Evolutionary conservation across 495 filamentous ascomycete species (phyloP).

Genomic region (Sordaria brevicollis): DNA sequence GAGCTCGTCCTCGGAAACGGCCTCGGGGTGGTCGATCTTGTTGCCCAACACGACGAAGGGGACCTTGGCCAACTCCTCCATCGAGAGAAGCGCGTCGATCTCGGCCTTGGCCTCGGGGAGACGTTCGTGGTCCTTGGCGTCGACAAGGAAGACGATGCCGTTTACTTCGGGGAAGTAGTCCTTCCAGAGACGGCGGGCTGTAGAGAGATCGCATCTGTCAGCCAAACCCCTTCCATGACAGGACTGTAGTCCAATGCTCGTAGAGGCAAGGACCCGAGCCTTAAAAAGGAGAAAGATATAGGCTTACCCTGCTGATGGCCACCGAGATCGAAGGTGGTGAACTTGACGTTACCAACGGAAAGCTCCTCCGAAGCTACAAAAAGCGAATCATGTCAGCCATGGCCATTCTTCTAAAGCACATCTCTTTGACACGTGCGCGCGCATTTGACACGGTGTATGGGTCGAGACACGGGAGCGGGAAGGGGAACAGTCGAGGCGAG

Average conservation of each 20-base stretch:
- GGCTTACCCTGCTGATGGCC: slow-evolving; percentile 88
- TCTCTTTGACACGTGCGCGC: slow-evolving; percentile 4
- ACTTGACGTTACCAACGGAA: slow-evolving; percentile 89
- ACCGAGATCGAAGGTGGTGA: slow-evolving; percentile 95
- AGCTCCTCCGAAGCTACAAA: slow-evolving; percentile 80
- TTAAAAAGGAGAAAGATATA: not conserved
- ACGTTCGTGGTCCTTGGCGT: slow-evolving; percentile 92
- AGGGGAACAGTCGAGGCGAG: not conserved
- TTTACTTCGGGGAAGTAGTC: slow-evolving; percentile 98
- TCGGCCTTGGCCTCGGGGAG: slow-evolving; percentile 91
- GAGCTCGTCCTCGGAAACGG: slow-evolving; percentile 89
- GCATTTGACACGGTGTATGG: not conserved
- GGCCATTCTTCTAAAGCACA: not conserved
- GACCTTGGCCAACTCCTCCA: slow-evolving; percentile 89
- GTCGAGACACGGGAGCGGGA: not conserved
- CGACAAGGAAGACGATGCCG: slow-evolving; percentile 95
- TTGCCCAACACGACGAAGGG: slow-evolving; percentile 94
- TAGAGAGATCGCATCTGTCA: not conserved
- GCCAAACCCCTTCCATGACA: not conserved
- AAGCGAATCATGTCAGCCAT: slow-evolving; percentile 11
- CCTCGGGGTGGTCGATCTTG: slow-evolving; percentile 97
- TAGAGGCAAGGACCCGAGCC: not conserved
- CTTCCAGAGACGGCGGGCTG: slow-evolving; percentile 93
- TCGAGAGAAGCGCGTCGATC: slow-evolving; percentile 83
- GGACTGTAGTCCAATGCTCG: not conserved